Base-by-base conservation (phyloP, 176 grass and related monocot genomes). In the Raddia distichophylla region DNA sequence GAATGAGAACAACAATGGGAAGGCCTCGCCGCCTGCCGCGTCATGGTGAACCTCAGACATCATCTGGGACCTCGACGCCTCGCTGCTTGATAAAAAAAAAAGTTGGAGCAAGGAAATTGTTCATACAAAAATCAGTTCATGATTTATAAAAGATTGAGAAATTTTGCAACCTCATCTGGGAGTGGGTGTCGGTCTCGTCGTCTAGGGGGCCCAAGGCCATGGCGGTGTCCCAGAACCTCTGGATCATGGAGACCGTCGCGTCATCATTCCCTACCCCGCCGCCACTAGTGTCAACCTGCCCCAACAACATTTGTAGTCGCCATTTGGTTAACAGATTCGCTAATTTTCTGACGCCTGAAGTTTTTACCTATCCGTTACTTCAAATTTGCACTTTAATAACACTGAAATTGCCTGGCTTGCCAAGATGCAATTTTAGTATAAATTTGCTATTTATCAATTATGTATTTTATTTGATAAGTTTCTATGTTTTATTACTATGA, bases 201-300 rank as follows among this genome's bases (percentile, higher is more conserved):
- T 87, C 79, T 0, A 86, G 18, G 17, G 87, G 87, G 5, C 82
- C 66, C 60, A 87, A 64, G 13, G 94, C 85, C 87, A 97, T 86
- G 44, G 89, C 82, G 2, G 91, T 86, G 67, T 91, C 91, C 91
- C 89, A 97, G 67, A 97, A 94, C 79, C 91, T 90, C 68, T 97
- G 91, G 62, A 97, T 91, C 75, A 88, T 67, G 9, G 91, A 94
- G 50, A 86, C 78, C 0, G 86, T 35, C 15, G 82, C 79, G 0
- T 92, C 85, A 1, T 90, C 94, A 12, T 68, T 89, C 42, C 77
- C 68, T 3, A 77, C 33, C 3, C 77, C 76, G 0, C 74, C 76
- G 3, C 79, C 71, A 27, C 12, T 87, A 64, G 27, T 90, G 68
- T 97, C 89, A 61, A 94, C 87, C 91, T 94, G 50, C 2, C 11